A percentile compares a stretch with the other conserved stretches of the same genome.
Conservation (phyloP, 75 land plant species). For the Pinus tabuliformis region DNA sequence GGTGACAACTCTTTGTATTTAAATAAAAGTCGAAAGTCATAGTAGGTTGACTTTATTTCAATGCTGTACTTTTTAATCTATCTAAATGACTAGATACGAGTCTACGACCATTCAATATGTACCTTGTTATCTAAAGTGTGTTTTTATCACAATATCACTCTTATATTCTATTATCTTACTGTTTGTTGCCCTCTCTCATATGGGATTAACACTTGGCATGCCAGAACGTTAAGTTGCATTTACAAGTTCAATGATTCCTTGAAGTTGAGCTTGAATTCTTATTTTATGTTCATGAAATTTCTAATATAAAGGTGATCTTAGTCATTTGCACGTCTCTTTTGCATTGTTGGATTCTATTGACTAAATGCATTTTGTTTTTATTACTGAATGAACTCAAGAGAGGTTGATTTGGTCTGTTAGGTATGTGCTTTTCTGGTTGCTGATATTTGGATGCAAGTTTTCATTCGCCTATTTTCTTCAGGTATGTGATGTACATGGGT, state of each 20-base stretch:
- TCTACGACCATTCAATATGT: too few species aligned
- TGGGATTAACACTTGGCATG: not conserved
- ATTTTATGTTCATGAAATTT: not conserved
- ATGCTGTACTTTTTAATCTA: too few species aligned
- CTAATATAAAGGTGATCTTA: not conserved
- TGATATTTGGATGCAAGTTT: slow-evolving; percentile 77
- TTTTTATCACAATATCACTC: too few species aligned
- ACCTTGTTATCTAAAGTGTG: too few species aligned
- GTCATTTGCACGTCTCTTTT: too few species aligned
- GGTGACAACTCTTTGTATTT: too few species aligned
- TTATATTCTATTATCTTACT: too few species aligned
- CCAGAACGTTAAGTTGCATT: not conserved
- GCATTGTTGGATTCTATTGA: not conserved
- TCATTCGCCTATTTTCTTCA: slow-evolving; percentile 89
- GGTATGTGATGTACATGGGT: slow-evolving; percentile 28
- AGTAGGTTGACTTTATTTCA: too few species aligned
- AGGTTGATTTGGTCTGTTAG: slow-evolving; percentile 33
- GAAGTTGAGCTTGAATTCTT: not conserved
- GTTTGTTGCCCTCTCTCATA: not conserved
- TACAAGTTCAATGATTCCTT: not conserved
- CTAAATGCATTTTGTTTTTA: not conserved
- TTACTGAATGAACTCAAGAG: not conserved
- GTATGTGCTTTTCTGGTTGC: slow-evolving; percentile 85
- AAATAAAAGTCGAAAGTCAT: too few species aligned
- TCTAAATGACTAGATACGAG: too few species aligned